These are phyloP conservation scores for Myochromella boudieri DNA, from an alignment of 768 basidiomycete species.

Conservation along the genomic window DNA sequence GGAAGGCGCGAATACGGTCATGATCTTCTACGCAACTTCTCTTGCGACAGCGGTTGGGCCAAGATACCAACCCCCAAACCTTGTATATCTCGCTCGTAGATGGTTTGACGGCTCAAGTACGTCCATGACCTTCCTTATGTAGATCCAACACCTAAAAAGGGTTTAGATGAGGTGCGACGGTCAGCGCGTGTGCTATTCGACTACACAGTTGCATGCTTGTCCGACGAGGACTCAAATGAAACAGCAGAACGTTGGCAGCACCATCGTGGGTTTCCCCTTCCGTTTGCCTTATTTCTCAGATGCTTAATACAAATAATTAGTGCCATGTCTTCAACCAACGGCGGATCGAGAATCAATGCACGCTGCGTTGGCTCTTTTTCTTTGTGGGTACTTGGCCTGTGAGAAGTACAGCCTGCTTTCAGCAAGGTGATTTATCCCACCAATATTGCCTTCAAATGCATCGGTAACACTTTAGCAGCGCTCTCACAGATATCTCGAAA, in stretches of 20 bases:
- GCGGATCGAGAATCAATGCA: conserved; percentile 56
- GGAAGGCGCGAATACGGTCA: conserved; percentile 68
- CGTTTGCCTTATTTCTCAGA: neutral
- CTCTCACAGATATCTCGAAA: conserved; percentile 80
- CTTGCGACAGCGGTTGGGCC: conserved; percentile 61
- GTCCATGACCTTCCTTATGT: conserved; percentile 16
- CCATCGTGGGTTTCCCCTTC: neutral
- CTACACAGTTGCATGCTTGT: conserved; percentile 62
- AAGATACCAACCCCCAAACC: conserved; percentile 63
- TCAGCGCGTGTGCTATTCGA: conserved; percentile 81
- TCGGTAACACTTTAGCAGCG: conserved; percentile 38
- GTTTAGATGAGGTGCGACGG: conserved; percentile 69
- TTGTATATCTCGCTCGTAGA: conserved; percentile 67
- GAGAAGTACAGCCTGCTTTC: conserved; percentile 79
- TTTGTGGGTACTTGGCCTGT: conserved; percentile 81
- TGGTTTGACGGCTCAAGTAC: conserved; percentile 80
- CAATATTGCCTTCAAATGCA: neutral
- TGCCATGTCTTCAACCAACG: conserved; percentile 61
- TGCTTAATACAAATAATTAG: conserved; percentile 62
- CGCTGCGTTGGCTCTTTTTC: conserved; percentile 71
- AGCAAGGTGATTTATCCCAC: conserved; percentile 48
- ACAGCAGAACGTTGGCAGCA: conserved; percentile 18
- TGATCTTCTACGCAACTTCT: conserved; percentile 79
- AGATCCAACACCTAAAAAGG: conserved; percentile 2
- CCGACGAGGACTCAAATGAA: conserved; percentile 62